Percentiles rank a stretch among this genome's conserved stretches.
phyloP scores from a whole-genome alignment of 305 asterid species.

The Fraxinus nigra region DNA sequence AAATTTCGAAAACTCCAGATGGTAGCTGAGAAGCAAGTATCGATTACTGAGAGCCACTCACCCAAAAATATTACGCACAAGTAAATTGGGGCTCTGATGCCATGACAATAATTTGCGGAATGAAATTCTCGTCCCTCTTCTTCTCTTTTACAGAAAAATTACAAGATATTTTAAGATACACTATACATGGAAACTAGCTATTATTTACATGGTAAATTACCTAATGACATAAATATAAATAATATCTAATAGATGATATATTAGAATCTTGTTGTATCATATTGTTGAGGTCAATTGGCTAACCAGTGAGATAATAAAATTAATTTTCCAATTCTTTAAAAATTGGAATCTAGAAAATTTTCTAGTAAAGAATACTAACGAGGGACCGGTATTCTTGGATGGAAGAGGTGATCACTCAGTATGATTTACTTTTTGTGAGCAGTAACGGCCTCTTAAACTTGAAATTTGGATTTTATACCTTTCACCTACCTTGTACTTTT shows the following conservation, averaged over 20 bases:
- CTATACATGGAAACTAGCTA: too few species aligned
- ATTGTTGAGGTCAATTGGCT: neutral
- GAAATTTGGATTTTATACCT: neutral
- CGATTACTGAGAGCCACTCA: too few species aligned
- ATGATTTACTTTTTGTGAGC: neutral
- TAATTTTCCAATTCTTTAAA: neutral
- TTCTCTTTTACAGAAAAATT: too few species aligned
- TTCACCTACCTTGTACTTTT: neutral
- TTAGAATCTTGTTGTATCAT: neutral
- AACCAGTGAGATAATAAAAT: neutral
- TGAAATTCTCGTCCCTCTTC: too few species aligned
- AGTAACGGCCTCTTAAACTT: neutral
- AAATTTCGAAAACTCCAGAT: too few species aligned
- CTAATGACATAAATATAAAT: too few species aligned
- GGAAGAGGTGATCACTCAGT: neutral
- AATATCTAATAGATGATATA: neutral
- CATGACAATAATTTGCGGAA: too few species aligned
- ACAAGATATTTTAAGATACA: too few species aligned
- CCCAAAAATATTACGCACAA: too few species aligned
- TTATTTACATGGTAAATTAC: too few species aligned
- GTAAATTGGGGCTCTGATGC: too few species aligned
- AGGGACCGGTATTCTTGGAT: neutral
- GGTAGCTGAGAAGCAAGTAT: too few species aligned
- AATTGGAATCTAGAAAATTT: neutral
- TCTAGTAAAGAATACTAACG: neutral